These are phyloP conservation scores for Trichocladium antarcticum DNA, from an alignment of 495 filamentous ascomycete species.

Conservation along the genomic window DNA sequence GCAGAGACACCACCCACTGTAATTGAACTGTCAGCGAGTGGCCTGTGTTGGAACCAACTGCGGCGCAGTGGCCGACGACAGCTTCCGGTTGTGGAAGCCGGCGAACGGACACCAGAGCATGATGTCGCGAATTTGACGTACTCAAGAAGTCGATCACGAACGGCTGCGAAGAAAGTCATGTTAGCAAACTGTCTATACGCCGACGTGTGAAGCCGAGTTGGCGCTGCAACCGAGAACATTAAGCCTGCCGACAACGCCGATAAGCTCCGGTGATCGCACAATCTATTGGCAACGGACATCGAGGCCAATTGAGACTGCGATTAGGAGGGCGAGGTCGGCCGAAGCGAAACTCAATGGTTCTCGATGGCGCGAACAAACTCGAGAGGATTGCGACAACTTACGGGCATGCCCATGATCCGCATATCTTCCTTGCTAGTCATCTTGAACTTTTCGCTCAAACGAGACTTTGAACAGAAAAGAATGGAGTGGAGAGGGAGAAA, in stretches of 20 bases:
- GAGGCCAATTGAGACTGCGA: conserved; percentile 24
- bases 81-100: not conserved
- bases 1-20: conserved; percentile 99
- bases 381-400: conserved; percentile 37
- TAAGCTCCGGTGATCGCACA: conserved; percentile 4
- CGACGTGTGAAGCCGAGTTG: not conserved
- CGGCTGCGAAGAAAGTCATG: conserved; percentile 30
- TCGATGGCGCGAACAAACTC: conserved; percentile 28
- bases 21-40: conserved; percentile 24
- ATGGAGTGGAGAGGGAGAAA: conserved; percentile 38
- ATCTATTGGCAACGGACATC: not conserved
- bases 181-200: conserved; percentile 14
- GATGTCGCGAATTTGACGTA: conserved; percentile 45
- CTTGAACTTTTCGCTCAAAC: conserved; percentile 41
- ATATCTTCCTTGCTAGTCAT: conserved; percentile 44
- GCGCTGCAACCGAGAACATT: not conserved
- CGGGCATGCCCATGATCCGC: conserved; percentile 79
- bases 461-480: conserved; percentile 37
- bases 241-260: not conserved
- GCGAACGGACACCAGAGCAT: not conserved
- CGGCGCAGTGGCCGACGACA: conserved; percentile 32
- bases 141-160: conserved; percentile 95
- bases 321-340: conserved; percentile 8
- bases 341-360: not conserved
- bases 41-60: conserved; percentile 3